These are phyloP conservation scores for Saccharomycopsis sp. DNA, from an alignment of 805 yeast genomes.

Conservation along the genomic window DNA sequence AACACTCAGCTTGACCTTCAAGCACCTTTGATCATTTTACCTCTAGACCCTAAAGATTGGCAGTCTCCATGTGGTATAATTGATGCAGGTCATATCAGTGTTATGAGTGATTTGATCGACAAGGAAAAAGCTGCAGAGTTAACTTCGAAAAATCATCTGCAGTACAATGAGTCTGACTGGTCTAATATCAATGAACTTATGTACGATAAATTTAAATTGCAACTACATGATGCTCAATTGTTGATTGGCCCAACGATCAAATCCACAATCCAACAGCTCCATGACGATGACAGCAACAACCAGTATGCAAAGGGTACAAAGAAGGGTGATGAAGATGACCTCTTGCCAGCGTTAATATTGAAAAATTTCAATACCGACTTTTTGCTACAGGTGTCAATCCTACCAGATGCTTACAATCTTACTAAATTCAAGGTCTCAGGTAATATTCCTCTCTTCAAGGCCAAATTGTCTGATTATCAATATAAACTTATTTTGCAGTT, in stretches of 20 bases:
- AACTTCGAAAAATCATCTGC: slow-evolving; percentile 41
- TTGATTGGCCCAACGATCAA: slow-evolving; percentile 77
- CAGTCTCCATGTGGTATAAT: slow-evolving; percentile 82
- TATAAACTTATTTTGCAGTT: slow-evolving; percentile 81
- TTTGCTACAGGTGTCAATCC: slow-evolving; percentile 70
- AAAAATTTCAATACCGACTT: slow-evolving; percentile 71
- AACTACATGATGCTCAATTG: slow-evolving; percentile 77
- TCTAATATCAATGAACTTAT: slow-evolving; percentile 61
- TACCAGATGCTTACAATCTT: slow-evolving; percentile 69
- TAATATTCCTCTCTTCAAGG: slow-evolving; percentile 59
- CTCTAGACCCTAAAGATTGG: slow-evolving; percentile 70
- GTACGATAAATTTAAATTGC: slow-evolving; percentile 81
- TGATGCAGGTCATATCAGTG: slow-evolving; percentile 92
- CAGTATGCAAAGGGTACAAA: no score
- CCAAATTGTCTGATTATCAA: slow-evolving; percentile 79
- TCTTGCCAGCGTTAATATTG: slow-evolving; percentile 44
- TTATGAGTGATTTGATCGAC: slow-evolving; percentile 72
- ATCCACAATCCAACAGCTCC: slow-evolving; percentile 67
- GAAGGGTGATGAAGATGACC: neutral
- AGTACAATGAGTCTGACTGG: slow-evolving; percentile 64
- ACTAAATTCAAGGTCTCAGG: slow-evolving; percentile 71
- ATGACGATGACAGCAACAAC: slow-evolving; percentile 28
- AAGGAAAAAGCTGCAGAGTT: slow-evolving; percentile 53
- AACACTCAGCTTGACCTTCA: slow-evolving; percentile 82
- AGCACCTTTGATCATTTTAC: slow-evolving; percentile 85